These are phyloP conservation scores for Acrocalymma vagum DNA, from an alignment of 2,329 filamentous ascomycete species.

Conservation along the genomic window DNA sequence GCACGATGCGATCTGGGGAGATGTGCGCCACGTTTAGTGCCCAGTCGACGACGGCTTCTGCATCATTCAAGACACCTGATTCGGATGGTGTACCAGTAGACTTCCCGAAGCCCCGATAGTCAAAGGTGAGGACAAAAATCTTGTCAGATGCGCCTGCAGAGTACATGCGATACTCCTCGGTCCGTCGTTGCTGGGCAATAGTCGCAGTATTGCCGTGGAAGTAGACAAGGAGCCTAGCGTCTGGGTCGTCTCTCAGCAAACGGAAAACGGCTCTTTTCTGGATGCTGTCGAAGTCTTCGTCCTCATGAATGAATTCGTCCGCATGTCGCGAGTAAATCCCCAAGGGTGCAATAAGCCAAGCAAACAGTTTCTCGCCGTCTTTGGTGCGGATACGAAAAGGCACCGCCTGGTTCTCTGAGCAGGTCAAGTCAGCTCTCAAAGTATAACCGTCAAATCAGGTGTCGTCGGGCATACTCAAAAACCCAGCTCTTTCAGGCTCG, in stretches of 20 bases:
- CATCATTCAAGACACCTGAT: conserved; percentile 80
- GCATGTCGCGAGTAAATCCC: conserved; percentile 77
- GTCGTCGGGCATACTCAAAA: conserved; percentile 35
- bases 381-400: conserved; percentile 79
- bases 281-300: conserved; percentile 50
- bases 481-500: conserved; percentile 47
- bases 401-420: conserved; percentile 80
- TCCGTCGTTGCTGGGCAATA: conserved; percentile 79
- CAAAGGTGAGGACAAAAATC: conserved; percentile 79
- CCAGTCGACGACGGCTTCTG: conserved; percentile 76
- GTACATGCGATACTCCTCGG: conserved; percentile 79
- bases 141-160: conserved; percentile 66
- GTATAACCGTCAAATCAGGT: not conserved
- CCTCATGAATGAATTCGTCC: conserved; percentile 65
- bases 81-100: conserved; percentile 84
- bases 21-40: conserved; percentile 73
- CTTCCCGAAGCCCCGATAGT: conserved; percentile 89
- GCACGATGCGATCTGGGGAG: conserved; percentile 75
- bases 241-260: conserved; percentile 60
- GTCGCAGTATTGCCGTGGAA: conserved; percentile 74
- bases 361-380: conserved; percentile 80
- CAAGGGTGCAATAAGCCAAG: conserved; percentile 90
- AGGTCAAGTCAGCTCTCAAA: conserved; percentile 7
- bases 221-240: conserved; percentile 64
- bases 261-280: conserved; percentile 58